Evolutionary conservation across 2,329 filamentous ascomycete species (phyloP).

Genomic region (Sclerotinia spermophila): DNA sequence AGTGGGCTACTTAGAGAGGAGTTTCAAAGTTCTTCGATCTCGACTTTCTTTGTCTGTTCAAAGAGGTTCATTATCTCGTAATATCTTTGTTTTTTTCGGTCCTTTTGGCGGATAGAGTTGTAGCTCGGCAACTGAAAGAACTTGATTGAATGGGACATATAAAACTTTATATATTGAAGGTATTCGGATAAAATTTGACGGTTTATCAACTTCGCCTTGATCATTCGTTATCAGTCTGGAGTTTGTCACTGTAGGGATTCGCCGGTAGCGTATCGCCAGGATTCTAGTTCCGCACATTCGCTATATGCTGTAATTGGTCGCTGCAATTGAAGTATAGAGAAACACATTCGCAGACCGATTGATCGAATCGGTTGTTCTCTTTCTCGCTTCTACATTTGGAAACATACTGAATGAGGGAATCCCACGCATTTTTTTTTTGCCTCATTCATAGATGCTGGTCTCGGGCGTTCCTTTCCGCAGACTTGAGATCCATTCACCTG

Average conservation of each 20-base stretch:
- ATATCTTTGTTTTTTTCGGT: constrained; percentile 11
- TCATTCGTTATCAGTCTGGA: not conserved
- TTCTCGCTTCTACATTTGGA: not conserved
- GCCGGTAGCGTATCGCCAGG: not conserved
- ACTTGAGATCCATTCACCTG: constrained; percentile 2
- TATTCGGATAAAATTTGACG: not conserved
- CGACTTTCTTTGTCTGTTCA: constrained; percentile 4
- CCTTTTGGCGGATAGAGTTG: constrained; percentile 2
- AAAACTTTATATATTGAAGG: not conserved
- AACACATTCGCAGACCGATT: not conserved
- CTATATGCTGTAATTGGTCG: not conserved
- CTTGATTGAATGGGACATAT: not conserved
- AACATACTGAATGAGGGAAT: not conserved
- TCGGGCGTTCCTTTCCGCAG: constrained; percentile 7
- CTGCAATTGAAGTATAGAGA: not conserved
- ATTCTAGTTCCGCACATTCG: not conserved
- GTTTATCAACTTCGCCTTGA: not conserved
- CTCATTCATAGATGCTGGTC: constrained; percentile 7
- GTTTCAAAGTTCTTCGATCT: constrained; percentile 5
- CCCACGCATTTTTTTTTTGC: not conserved
- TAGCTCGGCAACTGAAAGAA: not conserved
- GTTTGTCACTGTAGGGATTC: not conserved
- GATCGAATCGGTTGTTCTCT: not conserved
- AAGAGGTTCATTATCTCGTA: constrained; percentile 2
- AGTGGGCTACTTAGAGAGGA: not conserved